Evolutionary conservation across 805 yeast genomes (phyloP).

Genomic region (Lipomyces spencermartinsiae): DNA sequence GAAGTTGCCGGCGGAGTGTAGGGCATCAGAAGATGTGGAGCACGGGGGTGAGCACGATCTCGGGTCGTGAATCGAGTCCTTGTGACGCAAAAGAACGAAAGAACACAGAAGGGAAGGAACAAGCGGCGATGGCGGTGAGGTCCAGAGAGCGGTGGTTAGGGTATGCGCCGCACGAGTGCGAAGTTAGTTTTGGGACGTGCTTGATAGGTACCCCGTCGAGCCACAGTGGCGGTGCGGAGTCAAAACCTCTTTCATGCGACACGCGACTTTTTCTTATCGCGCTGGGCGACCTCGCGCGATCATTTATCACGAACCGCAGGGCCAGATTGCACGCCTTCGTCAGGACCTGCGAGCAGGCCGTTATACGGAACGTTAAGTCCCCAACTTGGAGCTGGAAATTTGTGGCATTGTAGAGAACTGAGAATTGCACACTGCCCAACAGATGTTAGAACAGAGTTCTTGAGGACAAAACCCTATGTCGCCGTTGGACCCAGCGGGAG

Average conservation of each 20-base stretch:
- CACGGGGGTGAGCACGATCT: constrained; percentile 13
- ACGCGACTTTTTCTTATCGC: not conserved
- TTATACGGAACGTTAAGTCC: no score
- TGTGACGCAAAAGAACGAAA: constrained; percentile 1
- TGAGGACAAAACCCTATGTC: not conserved
- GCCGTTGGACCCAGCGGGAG: not conserved
- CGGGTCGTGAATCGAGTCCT: not conserved
- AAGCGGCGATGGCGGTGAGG: constrained; percentile 7
- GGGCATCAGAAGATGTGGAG: constrained; percentile 26
- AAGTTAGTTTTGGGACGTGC: not conserved
- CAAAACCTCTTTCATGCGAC: not conserved
- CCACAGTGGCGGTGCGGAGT: constrained; percentile 6
- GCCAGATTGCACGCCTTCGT: no score
- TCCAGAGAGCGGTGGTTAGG: constrained; percentile 1
- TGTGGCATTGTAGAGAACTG: no score
- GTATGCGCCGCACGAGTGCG: constrained; percentile 2
- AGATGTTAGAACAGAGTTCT: no score
- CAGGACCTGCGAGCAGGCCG: no score
- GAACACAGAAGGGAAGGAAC: not conserved
- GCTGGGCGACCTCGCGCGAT: not conserved
- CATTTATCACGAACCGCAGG: no score
- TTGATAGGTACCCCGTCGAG: not conserved
- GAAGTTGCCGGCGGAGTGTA: constrained; percentile 37
- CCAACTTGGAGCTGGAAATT: no score
- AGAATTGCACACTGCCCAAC: not conserved